A percentile compares a stretch with the other conserved stretches of the same genome.
phyloP scores from a whole-genome alignment of 1,284 basidiomycete species.

The Gymnopus androsaceus region DNA sequence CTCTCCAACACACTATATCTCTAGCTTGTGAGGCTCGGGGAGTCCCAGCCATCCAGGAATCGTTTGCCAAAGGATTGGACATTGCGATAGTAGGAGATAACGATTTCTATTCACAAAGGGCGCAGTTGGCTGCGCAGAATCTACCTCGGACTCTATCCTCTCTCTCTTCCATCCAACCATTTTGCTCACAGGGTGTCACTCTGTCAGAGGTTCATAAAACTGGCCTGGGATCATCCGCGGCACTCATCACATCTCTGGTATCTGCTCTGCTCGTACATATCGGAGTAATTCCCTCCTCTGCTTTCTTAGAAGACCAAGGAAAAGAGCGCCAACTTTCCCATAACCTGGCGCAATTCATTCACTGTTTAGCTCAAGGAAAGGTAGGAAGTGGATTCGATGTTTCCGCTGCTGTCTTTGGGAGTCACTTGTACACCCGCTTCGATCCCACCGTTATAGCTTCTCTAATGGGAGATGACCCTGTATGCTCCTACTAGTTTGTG shows the following conservation, averaged over 20 bases:
- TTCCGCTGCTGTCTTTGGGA: conserved; percentile 91
- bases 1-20: conserved; percentile 76
- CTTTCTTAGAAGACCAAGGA: conserved; percentile 44
- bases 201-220: conserved; percentile 94
- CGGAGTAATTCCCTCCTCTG: conserved; percentile 53
- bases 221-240: conserved; percentile 94
- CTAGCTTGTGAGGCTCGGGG: conserved; percentile 65
- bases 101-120: conserved; percentile 95
- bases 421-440: conserved; percentile 92
- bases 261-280: conserved; percentile 85
- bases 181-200: conserved; percentile 69
- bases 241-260: conserved; percentile 94
- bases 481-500: conserved; percentile 32
- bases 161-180: conserved; percentile 69
- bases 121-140: conserved; percentile 67
- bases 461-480: conserved; percentile 65
- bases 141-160: conserved; percentile 65
- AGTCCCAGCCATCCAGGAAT: conserved; percentile 41
- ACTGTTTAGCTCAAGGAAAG: conserved; percentile 97
- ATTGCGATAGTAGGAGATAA: conserved; percentile 91
- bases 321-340: conserved; percentile 72
- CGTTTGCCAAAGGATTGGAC: conserved; percentile 59
- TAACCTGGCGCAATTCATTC: conserved; percentile 93
- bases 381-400: conserved; percentile 98
- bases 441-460: conserved; percentile 69